Conservation (phyloP, 2,329 filamentous ascomycete genomes). For the Penicillium sp. region DNA sequence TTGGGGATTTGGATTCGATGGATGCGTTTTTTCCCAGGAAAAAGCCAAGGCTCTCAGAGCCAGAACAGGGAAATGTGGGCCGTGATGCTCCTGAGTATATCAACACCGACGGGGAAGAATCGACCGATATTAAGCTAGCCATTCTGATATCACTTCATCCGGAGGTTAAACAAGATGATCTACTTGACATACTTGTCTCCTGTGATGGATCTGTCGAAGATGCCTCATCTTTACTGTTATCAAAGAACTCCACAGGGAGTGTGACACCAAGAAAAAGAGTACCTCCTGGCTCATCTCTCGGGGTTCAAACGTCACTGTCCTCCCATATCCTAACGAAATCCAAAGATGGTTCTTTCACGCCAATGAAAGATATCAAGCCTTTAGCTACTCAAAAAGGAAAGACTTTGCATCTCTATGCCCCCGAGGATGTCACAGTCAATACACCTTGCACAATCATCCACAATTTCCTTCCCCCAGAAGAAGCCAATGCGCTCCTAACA, state of each 20-base stretch:
- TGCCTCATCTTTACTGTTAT: conserved; percentile 58
- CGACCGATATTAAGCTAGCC: conserved; percentile 87
- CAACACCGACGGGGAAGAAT: conserved; percentile 60
- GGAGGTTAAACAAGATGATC: conserved; percentile 58
- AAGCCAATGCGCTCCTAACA: conserved; percentile 70
- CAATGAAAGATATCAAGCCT: conserved; percentile 16
- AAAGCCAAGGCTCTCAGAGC: conserved; percentile 26
- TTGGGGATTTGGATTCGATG: conserved; percentile 26
- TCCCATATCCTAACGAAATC: conserved; percentile 46
- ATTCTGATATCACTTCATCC: conserved; percentile 77
- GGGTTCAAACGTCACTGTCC: conserved; percentile 64
- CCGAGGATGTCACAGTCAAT: conserved; percentile 74
- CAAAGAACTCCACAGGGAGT: conserved; percentile 11
- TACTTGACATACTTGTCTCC: conserved; percentile 77
- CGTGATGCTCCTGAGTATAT: not conserved
- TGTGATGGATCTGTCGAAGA: conserved; percentile 73
- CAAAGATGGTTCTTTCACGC: conserved; percentile 36
- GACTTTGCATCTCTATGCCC: conserved; percentile 80
- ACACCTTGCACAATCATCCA: conserved; percentile 92
- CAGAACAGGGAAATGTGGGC: not conserved
- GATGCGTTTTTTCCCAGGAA: conserved; percentile 44
- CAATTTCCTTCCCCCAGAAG: conserved; percentile 73
- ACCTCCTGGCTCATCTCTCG: conserved; percentile 38
- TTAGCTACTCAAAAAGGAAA: conserved; percentile 71
- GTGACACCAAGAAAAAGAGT: conserved; percentile 37